These are phyloP conservation scores for Cynara cardunculus DNA, from an alignment of 129 eudicot genomes.

Conservation along the genomic window DNA sequence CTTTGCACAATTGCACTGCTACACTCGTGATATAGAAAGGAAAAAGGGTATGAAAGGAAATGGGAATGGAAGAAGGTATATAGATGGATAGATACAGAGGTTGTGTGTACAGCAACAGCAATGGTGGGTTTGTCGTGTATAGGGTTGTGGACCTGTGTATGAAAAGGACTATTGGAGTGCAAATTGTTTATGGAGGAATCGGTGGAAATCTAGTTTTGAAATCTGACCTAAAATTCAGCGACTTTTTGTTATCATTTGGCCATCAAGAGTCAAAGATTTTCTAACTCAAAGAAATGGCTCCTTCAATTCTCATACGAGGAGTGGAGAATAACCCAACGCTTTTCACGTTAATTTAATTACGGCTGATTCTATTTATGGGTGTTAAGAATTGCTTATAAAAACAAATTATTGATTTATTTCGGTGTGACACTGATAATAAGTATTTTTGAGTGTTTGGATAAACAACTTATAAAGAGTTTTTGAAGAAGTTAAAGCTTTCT, in stretches of 20 bases:
- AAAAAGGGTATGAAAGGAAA: background rate
- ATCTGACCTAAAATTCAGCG: constrained; percentile 16
- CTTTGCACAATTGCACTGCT: too few species aligned
- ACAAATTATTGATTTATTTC: too few species aligned
- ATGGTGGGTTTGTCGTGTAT: background rate
- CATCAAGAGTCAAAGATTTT: background rate
- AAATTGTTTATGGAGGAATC: background rate
- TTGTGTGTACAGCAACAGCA: background rate
- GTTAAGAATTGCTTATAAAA: too few species aligned
- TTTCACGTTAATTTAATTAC: too few species aligned
- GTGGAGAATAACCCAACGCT: too few species aligned
- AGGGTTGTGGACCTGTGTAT: background rate
- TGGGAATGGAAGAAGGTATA: background rate
- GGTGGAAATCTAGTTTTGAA: background rate
- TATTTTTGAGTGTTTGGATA: too few species aligned
- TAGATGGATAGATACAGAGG: background rate
- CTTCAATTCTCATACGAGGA: too few species aligned
- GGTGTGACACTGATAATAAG: too few species aligned
- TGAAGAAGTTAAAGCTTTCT: too few species aligned
- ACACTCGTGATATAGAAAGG: background rate
- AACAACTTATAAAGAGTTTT: too few species aligned
- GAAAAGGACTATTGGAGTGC: background rate
- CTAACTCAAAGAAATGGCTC: background rate
- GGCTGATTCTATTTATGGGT: too few species aligned
- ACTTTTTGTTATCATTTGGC: constrained; percentile 12